phyloP scores from a whole-genome alignment of 306 rosid species.

The Rosa rugosa region DNA sequence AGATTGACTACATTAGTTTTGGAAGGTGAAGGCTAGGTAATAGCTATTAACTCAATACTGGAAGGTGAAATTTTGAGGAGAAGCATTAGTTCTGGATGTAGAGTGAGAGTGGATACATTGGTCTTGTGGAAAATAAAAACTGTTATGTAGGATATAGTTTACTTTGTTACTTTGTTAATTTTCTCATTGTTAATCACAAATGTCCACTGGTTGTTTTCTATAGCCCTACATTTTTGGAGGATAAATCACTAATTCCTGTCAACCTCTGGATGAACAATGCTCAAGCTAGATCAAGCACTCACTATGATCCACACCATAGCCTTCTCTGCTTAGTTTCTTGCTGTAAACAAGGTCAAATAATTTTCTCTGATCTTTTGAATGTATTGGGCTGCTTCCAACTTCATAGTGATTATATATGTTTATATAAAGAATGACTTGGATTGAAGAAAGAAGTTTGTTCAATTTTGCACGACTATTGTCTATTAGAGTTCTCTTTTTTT shows the following conservation, averaged over 20 bases:
- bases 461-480: neutral
- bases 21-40: no score
- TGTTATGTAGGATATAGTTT: no score
- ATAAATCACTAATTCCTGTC: conserved; percentile 57
- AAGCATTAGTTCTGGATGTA: no score
- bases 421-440: neutral
- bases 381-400: neutral
- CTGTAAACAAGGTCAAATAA: conserved; percentile 64
- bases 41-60: no score
- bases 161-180: no score
- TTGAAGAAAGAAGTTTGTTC: neutral
- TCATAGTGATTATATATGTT: neutral
- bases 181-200: conserved; percentile 11
- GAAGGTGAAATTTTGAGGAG: no score
- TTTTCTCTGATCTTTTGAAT: neutral
- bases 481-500: no score
- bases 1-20: no score
- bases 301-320: conserved; percentile 95
- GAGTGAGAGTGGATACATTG: no score
- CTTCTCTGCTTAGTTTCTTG: conserved; percentile 88
- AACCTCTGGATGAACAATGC: conserved; percentile 97
- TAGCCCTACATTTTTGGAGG: conserved; percentile 78
- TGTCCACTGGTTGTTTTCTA: conserved; percentile 27
- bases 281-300: conserved; percentile 85
- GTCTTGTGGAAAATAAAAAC: no score